phyloP scores from a whole-genome alignment of 2,329 filamentous ascomycete genomes.

The Calonectria multiphialidica region DNA sequence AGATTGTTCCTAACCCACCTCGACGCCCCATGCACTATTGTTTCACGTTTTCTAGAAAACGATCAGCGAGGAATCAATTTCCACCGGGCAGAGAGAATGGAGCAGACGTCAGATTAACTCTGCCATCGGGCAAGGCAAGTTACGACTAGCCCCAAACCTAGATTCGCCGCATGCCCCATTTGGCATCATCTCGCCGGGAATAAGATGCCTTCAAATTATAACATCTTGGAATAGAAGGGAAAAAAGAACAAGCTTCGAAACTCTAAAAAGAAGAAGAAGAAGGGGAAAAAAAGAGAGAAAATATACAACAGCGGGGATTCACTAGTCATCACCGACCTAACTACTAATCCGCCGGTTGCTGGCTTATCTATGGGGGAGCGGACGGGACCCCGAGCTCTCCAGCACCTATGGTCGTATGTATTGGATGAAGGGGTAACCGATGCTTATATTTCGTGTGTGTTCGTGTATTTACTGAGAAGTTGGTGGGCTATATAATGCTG shows the following conservation, averaged over 20 bases:
- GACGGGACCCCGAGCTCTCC: slow-evolving; percentile 6
- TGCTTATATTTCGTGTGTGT: background rate
- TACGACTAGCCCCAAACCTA: background rate
- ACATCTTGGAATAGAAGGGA: background rate
- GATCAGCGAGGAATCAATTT: background rate
- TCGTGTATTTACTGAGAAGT: background rate
- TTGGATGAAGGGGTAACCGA: too few species aligned
- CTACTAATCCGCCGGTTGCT: slow-evolving; percentile 8
- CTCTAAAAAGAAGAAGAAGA: background rate
- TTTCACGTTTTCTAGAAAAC: background rate
- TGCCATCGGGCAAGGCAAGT: background rate
- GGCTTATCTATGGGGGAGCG: slow-evolving; percentile 6
- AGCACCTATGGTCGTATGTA: slow-evolving; percentile 8
- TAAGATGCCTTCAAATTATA: background rate
- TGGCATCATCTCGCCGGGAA: background rate
- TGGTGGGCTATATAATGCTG: background rate
- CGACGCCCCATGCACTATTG: background rate
- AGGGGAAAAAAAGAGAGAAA: background rate
- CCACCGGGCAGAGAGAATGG: background rate
- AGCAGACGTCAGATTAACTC: background rate
- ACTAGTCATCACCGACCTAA: slow-evolving; percentile 7
- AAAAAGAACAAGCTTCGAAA: background rate
- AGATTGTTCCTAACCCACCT: background rate
- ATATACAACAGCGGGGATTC: slow-evolving; percentile 10
- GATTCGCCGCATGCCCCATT: background rate